Percentiles rank a stretch among this genome's conserved stretches.
phyloP scores from a whole-genome alignment of 2,329 filamentous ascomycete species.

The Stagonosporopsis chrysanthemi region DNA sequence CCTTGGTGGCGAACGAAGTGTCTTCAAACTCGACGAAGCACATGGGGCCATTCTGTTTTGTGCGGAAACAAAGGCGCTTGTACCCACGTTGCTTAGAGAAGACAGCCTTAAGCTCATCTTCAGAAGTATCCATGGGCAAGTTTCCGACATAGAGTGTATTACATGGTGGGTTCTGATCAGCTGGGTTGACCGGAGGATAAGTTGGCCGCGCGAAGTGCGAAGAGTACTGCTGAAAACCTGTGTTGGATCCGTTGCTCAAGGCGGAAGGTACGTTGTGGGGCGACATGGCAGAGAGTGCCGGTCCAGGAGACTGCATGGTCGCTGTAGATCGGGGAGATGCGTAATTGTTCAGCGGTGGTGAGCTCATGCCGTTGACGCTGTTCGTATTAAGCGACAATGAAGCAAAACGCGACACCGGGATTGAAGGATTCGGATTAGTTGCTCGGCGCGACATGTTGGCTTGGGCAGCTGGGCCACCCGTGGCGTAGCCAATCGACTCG shows the following conservation, averaged over 20 bases:
- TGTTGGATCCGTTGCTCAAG: conserved; percentile 58
- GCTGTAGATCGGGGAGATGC: conserved; percentile 58
- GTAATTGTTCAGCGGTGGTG: conserved; percentile 60
- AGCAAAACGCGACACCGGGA: conserved; percentile 73
- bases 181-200: conserved; percentile 88
- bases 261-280: conserved; percentile 66
- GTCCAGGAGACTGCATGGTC: conserved; percentile 59
- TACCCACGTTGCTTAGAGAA: conserved; percentile 95
- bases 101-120: conserved; percentile 92
- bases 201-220: conserved; percentile 69
- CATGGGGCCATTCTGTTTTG: conserved; percentile 96
- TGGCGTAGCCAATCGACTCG: conserved; percentile 75
- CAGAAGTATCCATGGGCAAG: conserved; percentile 86
- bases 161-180: conserved; percentile 95
- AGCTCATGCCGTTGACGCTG: conserved; percentile 53
- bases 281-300: conserved; percentile 50
- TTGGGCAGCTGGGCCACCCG: conserved; percentile 65
- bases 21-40: conserved; percentile 99
- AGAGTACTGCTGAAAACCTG: conserved; percentile 63
- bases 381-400: conserved; percentile 75
- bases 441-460: conserved; percentile 67
- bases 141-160: conserved; percentile 99
- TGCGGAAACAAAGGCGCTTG: conserved; percentile 92
- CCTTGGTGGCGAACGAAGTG: conserved; percentile 88
- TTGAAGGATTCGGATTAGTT: conserved; percentile 75